These are phyloP conservation scores for Ciborinia camelliae DNA, from an alignment of 2,329 filamentous ascomycete genomes.

Conservation along the genomic window DNA sequence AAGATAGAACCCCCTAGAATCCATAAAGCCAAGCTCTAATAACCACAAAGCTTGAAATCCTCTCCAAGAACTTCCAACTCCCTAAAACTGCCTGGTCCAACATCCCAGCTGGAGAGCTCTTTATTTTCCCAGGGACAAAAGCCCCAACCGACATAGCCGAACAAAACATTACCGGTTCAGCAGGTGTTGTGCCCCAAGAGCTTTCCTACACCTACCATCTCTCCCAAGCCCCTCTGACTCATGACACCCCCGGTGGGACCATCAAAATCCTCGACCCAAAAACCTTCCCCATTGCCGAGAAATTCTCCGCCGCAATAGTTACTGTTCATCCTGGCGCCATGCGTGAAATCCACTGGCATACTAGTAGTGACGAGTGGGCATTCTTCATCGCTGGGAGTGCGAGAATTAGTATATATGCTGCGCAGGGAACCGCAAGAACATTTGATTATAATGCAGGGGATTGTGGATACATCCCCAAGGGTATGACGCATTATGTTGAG, in stretches of 20 bases:
- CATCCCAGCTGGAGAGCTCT: constrained; percentile 47
- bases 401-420: constrained; percentile 70
- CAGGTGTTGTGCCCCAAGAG: constrained; percentile 42
- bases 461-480: constrained; percentile 71
- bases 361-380: constrained; percentile 75
- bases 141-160: constrained; percentile 45
- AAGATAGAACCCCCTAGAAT: background rate
- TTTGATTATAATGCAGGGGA: constrained; percentile 75
- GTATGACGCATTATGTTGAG: constrained; percentile 80
- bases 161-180: constrained; percentile 48
- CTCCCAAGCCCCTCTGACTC: constrained; percentile 63
- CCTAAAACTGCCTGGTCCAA: constrained; percentile 47
- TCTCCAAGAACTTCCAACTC: constrained; percentile 53
- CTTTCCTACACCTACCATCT: constrained; percentile 50
- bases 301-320: constrained; percentile 68
- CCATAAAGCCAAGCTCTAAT: constrained; percentile 19
- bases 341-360: constrained; percentile 67
- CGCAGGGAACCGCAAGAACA: constrained; percentile 65
- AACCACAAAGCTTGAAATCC: constrained; percentile 41
- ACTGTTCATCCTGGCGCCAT: constrained; percentile 56
- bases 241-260: constrained; percentile 66
- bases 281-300: constrained; percentile 72
- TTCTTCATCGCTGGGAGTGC: constrained; percentile 73
- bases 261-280: constrained; percentile 73
- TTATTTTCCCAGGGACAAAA: constrained; percentile 52